Conservation (phyloP, 2,329 filamentous ascomycete species). For the Geoglossum cookeanum region DNA sequence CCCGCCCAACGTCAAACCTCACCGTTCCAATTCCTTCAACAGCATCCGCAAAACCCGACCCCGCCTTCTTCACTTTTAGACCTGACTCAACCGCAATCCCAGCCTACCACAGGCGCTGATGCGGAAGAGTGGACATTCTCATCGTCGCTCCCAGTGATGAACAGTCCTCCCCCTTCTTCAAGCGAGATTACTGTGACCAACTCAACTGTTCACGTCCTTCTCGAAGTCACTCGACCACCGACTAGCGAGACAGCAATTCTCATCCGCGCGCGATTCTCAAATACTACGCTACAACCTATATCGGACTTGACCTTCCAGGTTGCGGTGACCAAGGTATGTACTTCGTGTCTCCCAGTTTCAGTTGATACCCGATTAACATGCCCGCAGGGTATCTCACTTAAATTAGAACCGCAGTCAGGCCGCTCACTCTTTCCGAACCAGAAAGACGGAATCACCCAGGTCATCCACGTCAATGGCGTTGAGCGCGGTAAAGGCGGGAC, state of each 20-base stretch:
- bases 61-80: constrained; percentile 48
- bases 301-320: constrained; percentile 75
- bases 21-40: constrained; percentile 28
- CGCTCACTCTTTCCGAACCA: constrained; percentile 52
- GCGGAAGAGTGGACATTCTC: constrained; percentile 94
- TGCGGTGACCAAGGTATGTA: constrained; percentile 70
- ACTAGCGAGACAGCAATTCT: constrained; percentile 38
- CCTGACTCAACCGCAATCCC: constrained; percentile 27
- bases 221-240: constrained; percentile 44
- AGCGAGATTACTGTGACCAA: constrained; percentile 51
- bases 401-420: constrained; percentile 70
- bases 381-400: constrained; percentile 53
- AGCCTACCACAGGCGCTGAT: constrained; percentile 21
- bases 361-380: neutral
- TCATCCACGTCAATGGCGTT: constrained; percentile 58
- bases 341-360: constrained; percentile 8
- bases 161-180: constrained; percentile 32
- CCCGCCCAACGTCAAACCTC: constrained; percentile 30
- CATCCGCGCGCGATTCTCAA: constrained; percentile 67
- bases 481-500: constrained; percentile 51
- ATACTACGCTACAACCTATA: constrained; percentile 51
- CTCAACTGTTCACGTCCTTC: constrained; percentile 50
- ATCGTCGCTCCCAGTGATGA: constrained; percentile 53
- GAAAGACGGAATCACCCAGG: constrained; percentile 62
- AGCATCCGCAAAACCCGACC: constrained; percentile 13